Evolutionary conservation across 2,329 filamentous ascomycete species (phyloP).

Genomic region (Epichloe coenophiala): DNA sequence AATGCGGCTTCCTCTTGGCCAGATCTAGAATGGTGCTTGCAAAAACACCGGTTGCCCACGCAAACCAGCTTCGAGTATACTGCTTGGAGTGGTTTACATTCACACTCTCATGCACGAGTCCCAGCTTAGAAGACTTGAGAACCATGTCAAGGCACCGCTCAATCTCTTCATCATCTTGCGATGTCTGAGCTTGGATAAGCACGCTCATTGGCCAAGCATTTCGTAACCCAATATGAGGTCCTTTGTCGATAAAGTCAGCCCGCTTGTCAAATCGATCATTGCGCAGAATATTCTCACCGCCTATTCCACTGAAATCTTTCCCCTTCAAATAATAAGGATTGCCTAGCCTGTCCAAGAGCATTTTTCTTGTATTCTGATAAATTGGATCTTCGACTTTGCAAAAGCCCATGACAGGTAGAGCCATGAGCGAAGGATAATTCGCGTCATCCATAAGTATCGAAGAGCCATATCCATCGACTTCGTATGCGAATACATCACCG

Average conservation of each 20-base stretch:
- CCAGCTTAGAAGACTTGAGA: conserved; percentile 59
- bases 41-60: conserved; percentile 96
- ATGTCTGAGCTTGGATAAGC: conserved; percentile 82
- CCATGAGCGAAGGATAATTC: conserved; percentile 70
- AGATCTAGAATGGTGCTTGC: conserved; percentile 84
- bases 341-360: conserved; percentile 56
- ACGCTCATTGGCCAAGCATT: conserved; percentile 97
- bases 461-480: conserved; percentile 78
- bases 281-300: conserved; percentile 41
- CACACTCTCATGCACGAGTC: conserved; percentile 84
- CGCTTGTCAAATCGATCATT: conserved; percentile 1
- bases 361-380: conserved; percentile 77
- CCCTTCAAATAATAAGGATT: conserved; percentile 87
- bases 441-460: conserved; percentile 80
- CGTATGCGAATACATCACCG: conserved; percentile 71
- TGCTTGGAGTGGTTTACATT: conserved; percentile 53
- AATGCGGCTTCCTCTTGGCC: conserved; percentile 73
- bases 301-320: conserved; percentile 69
- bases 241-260: conserved; percentile 16
- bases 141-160: conserved; percentile 57
- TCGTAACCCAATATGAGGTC: conserved; percentile 62
- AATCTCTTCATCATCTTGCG: conserved; percentile 73
- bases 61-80: conserved; percentile 91
- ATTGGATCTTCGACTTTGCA: conserved; percentile 48
- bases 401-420: conserved; percentile 69